A percentile compares a stretch with the other conserved stretches of the same genome.
Evolutionary conservation across 2,329 filamentous ascomycete species (phyloP).

Genomic region (Neurospora sp.): DNA sequence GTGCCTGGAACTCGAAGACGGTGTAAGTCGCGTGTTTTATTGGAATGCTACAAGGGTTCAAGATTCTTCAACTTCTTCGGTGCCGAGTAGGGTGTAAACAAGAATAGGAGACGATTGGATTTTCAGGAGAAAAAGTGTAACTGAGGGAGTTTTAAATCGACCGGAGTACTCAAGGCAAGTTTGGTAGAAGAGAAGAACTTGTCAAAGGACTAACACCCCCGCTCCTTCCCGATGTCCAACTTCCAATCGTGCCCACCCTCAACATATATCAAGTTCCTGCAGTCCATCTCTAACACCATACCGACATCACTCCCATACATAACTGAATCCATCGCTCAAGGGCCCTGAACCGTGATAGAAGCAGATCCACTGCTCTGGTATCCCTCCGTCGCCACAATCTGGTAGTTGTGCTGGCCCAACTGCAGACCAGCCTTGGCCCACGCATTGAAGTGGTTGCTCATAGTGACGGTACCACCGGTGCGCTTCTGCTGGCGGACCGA

Average conservation of each 20-base stretch:
- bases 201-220: neutral
- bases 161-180: neutral
- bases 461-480: slow-evolving; percentile 37
- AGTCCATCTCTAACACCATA: neutral
- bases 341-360: neutral
- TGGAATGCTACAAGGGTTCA: neutral
- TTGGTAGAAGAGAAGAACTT: neutral
- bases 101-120: neutral
- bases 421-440: slow-evolving; percentile 36
- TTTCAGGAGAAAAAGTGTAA: neutral
- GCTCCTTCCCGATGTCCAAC: neutral
- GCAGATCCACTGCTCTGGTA: slow-evolving; percentile 22
- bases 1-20: neutral
- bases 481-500: slow-evolving; percentile 37
- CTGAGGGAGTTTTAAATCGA: neutral
- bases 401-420: slow-evolving; percentile 40
- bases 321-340: neutral
- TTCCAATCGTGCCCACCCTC: neutral
- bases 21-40: neutral
- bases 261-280: neutral
- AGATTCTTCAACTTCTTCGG: neutral
- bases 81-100: neutral
- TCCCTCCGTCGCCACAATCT: slow-evolving; percentile 42
- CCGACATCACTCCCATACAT: neutral
- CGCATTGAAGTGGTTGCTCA: slow-evolving; percentile 41